Conservation (phyloP, 345 rosid genomes). For the Mangifera indica region DNA sequence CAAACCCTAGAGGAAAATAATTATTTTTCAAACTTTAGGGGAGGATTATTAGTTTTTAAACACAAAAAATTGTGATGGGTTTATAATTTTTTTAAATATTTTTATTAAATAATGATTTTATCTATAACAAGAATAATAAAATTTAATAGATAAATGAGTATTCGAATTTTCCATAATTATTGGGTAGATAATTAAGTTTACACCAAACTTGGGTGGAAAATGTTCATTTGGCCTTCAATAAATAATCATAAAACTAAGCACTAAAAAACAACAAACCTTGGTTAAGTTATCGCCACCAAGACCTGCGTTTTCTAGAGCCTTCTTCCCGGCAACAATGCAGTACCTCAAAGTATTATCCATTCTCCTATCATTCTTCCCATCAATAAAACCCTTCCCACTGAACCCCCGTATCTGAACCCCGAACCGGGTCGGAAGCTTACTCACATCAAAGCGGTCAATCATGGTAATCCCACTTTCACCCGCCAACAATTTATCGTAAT, state of each 20-base stretch:
- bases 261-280: constrained; percentile 40
- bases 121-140: too few relatives aligned
- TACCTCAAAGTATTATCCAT: constrained; percentile 97
- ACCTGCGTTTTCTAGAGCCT: constrained; percentile 85
- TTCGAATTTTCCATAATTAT: too few relatives aligned
- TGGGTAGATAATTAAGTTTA: too few relatives aligned
- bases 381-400: constrained; percentile 72
- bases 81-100: too few relatives aligned
- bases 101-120: too few relatives aligned
- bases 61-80: too few relatives aligned
- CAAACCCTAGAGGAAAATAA: too few relatives aligned
- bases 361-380: constrained; percentile 92
- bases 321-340: constrained; percentile 96
- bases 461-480: constrained; percentile 90
- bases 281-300: constrained; percentile 73
- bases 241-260: background rate
- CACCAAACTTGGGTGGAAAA: too few relatives aligned
- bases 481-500: constrained; percentile 75
- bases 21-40: too few relatives aligned
- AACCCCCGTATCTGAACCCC: constrained; percentile 99
- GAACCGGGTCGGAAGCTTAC: constrained; percentile 93
- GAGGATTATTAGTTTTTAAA: too few relatives aligned
- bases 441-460: constrained; percentile 94
- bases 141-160: too few relatives aligned
- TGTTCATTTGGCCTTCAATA: background rate